These are phyloP conservation scores for Saprolegnia diclina DNA, from an alignment of 352 stramenopile genomes.

Conservation along the genomic window DNA sequence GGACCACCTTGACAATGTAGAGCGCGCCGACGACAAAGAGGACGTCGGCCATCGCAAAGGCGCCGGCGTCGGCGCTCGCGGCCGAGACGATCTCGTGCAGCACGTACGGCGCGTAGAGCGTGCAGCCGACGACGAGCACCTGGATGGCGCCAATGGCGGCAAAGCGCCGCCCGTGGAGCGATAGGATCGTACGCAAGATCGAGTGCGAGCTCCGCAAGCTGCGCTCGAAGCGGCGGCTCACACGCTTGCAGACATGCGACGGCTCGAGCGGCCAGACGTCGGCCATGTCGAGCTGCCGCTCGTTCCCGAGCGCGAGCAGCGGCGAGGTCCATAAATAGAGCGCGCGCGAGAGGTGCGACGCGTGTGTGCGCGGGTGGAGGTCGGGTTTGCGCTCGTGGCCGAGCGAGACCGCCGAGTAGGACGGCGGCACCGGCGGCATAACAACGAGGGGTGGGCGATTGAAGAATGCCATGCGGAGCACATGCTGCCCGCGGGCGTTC, in stretches of 20 bases:
- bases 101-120: slow-evolving; percentile 12
- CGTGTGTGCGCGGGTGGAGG: not conserved
- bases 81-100: slow-evolving; percentile 12
- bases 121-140: not conserved
- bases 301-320: slow-evolving; percentile 21
- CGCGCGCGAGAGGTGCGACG: not conserved
- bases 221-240: slow-evolving; percentile 16
- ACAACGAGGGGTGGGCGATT: slow-evolving; percentile 7
- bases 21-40: slow-evolving; percentile 44
- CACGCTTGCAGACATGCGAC: not conserved
- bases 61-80: not conserved
- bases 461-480: slow-evolving; percentile 4
- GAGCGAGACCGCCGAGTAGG: not conserved
- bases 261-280: slow-evolving; percentile 21
- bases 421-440: not conserved
- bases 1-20: slow-evolving; percentile 35
- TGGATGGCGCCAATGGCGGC: not conserved
- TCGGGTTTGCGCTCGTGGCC: too few species aligned
- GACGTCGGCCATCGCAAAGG: slow-evolving; percentile 27
- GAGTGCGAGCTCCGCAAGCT: slow-evolving; percentile 11
- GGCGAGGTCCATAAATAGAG: slow-evolving; percentile 17
- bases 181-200: slow-evolving; percentile 6
- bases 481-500: not conserved
- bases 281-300: slow-evolving; percentile 14
- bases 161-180: not conserved